Evolutionary conservation across 2,329 filamentous ascomycete genomes (phyloP).

Genomic region (Ophiostoma populinum): DNA sequence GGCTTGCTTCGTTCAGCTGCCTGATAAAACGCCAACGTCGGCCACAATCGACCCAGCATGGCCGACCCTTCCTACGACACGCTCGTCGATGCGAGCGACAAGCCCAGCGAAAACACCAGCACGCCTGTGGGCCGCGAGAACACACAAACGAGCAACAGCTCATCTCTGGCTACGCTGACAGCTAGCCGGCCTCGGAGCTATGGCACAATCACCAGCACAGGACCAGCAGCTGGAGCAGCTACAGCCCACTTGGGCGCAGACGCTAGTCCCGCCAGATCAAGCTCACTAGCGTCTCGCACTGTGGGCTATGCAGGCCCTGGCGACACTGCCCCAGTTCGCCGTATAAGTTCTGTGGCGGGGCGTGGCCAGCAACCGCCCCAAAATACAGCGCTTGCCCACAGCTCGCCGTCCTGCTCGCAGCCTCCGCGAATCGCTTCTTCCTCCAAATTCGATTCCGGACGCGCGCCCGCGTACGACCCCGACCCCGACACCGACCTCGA

Average conservation of each 20-base stretch:
- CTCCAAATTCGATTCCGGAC: background rate
- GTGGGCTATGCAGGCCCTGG: conserved; percentile 1
- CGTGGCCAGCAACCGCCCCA: background rate
- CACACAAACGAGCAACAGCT: background rate
- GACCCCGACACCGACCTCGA: background rate
- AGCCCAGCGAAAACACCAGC: background rate
- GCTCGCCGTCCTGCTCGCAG: no score
- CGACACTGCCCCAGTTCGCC: conserved; percentile 1
- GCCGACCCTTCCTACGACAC: background rate
- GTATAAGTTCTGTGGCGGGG: conserved; percentile 2
- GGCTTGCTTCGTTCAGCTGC: no score
- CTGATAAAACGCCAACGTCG: no score
- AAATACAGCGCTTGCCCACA: no score
- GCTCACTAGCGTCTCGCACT: conserved; percentile 2
- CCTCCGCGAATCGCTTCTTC: background rate
- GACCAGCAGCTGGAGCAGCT: no score
- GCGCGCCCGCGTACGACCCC: background rate
- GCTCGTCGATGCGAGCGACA: no score
- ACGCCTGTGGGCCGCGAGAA: background rate
- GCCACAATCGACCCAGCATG: no score
- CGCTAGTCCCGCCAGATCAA: conserved; percentile 6
- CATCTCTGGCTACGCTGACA: background rate
- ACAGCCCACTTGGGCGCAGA: conserved; percentile 3
- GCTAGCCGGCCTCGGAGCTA: conserved; percentile 8
- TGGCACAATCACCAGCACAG: conserved; percentile 9